A percentile compares a stretch with the other conserved stretches of the same genome.
Conservation (phyloP, 2,329 filamentous ascomycete genomes). For the Onygenales sp. region DNA sequence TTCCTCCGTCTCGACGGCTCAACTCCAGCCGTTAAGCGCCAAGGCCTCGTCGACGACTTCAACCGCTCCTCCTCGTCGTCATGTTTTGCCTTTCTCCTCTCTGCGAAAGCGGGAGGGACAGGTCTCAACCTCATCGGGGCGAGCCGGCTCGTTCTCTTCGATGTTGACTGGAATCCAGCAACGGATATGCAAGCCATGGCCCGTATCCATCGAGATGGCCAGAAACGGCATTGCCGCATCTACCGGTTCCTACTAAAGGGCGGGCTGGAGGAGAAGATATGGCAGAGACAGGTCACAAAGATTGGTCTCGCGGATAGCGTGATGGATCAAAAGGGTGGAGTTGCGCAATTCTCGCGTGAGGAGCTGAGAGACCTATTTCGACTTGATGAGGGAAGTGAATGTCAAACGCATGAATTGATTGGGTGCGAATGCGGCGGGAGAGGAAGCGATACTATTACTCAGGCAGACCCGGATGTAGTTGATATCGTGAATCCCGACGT, state of each 20-base stretch:
- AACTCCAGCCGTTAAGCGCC: conserved; percentile 54
- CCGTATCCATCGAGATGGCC: conserved; percentile 62
- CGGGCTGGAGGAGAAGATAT: conserved; percentile 65
- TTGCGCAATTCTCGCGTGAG: conserved; percentile 54
- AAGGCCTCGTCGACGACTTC: conserved; percentile 60
- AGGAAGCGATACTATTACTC: conserved; percentile 24
- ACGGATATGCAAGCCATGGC: conserved; percentile 68
- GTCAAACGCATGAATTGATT: conserved; percentile 60
- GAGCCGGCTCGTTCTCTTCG: conserved; percentile 60
- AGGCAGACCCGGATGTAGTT: background rate
- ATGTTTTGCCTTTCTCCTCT: conserved; percentile 61
- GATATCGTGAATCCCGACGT: background rate
- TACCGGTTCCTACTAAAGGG: conserved; percentile 61
- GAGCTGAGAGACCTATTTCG: conserved; percentile 60
- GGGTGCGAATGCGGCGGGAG: conserved; percentile 53
- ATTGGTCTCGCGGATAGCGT: conserved; percentile 61
- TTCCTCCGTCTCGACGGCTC: conserved; percentile 62
- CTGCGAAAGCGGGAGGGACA: conserved; percentile 61
- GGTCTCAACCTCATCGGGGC: conserved; percentile 64
- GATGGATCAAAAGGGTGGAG: conserved; percentile 54
- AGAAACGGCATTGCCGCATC: conserved; percentile 58
- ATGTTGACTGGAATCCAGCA: conserved; percentile 68
- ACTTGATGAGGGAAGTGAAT: conserved; percentile 50
- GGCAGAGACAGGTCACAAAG: conserved; percentile 63
- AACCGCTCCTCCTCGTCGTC: conserved; percentile 49